Conservation (phyloP, 176 grass and related monocot genomes). For the Phyllostachys edulis region DNA sequence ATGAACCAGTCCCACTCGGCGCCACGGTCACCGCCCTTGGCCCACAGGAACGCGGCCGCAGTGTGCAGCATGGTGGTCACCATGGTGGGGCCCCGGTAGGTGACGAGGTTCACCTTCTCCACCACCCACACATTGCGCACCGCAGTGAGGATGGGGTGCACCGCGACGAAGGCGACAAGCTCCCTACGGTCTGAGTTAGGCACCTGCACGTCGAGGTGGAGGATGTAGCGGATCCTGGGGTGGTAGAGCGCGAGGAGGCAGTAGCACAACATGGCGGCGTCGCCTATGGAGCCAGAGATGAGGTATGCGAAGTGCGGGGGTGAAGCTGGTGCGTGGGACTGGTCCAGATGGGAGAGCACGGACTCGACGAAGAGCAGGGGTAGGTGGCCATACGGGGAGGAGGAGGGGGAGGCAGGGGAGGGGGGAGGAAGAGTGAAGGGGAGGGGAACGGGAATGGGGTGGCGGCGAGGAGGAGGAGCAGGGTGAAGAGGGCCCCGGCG, state of each 20-base stretch:
- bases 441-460: slow-evolving; percentile 20
- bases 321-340: not conserved
- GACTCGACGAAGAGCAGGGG: slow-evolving; percentile 47
- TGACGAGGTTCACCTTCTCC: slow-evolving; percentile 76
- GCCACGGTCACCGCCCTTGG: not conserved
- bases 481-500: slow-evolving; percentile 30
- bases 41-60: slow-evolving; percentile 55
- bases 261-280: slow-evolving; percentile 47
- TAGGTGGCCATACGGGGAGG: not conserved
- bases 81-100: slow-evolving; percentile 88
- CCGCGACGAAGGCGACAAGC: slow-evolving; percentile 43
- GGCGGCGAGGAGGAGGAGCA: slow-evolving; percentile 38
- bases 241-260: slow-evolving; percentile 81
- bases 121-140: slow-evolving; percentile 59
- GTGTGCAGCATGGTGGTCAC: too few species aligned
- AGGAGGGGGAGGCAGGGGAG: not conserved
- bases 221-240: slow-evolving; percentile 73
- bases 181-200: slow-evolving; percentile 49
- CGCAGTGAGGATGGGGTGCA: slow-evolving; percentile 45
- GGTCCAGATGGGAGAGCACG: slow-evolving; percentile 18
- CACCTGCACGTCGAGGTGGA: slow-evolving; percentile 73
- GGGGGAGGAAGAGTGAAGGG: slow-evolving; percentile 12
- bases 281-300: slow-evolving; percentile 57
- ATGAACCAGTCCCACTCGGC: slow-evolving; percentile 90
- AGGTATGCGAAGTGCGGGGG: slow-evolving; percentile 66